Percentiles rank a stretch among this genome's conserved stretches.
phyloP scores from a whole-genome alignment of 257 asterid genomes.

The Rubia yunnanensis region DNA sequence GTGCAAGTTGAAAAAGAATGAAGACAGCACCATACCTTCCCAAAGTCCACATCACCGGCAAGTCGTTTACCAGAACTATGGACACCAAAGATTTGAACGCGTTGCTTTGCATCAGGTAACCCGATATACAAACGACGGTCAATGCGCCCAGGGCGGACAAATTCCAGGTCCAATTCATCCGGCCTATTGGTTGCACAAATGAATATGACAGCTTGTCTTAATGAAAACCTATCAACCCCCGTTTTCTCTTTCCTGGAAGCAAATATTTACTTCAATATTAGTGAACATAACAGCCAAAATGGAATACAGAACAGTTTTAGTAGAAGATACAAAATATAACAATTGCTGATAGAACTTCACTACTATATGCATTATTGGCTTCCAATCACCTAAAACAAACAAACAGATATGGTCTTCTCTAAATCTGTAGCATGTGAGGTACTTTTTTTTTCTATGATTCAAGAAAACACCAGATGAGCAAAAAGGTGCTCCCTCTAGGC shows the following conservation, averaged over 20 bases:
- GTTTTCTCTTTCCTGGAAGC: constrained; percentile 69
- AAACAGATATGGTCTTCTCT: neutral
- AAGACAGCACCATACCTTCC: constrained; percentile 41
- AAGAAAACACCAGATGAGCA: neutral
- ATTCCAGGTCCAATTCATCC: constrained; percentile 78
- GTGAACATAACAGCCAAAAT: neutral
- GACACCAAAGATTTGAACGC: constrained; percentile 86
- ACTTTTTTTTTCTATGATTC: neutral
- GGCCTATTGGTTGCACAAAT: constrained; percentile 99
- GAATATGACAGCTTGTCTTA: constrained; percentile 85
- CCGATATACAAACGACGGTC: constrained; percentile 95
- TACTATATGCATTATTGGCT: neutral
- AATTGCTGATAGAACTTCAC: neutral
- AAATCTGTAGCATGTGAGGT: neutral
- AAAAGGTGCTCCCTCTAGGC: neutral
- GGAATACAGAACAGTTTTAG: neutral
- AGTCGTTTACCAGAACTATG: constrained; percentile 91
- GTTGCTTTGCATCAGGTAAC: constrained; percentile 90
- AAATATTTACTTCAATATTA: neutral
- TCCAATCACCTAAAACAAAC: neutral
- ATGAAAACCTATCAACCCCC: constrained; percentile 86
- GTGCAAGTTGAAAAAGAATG: constrained; percentile 7
- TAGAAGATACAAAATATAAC: too few species aligned
- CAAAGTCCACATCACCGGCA: constrained; percentile 79
- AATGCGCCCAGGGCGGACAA: constrained; percentile 85